Evolutionary conservation across 2,329 filamentous ascomycete genomes (phyloP), one percentile per base, ranked within the genome.

Genomic region (Alternaria sp.): DNA sequence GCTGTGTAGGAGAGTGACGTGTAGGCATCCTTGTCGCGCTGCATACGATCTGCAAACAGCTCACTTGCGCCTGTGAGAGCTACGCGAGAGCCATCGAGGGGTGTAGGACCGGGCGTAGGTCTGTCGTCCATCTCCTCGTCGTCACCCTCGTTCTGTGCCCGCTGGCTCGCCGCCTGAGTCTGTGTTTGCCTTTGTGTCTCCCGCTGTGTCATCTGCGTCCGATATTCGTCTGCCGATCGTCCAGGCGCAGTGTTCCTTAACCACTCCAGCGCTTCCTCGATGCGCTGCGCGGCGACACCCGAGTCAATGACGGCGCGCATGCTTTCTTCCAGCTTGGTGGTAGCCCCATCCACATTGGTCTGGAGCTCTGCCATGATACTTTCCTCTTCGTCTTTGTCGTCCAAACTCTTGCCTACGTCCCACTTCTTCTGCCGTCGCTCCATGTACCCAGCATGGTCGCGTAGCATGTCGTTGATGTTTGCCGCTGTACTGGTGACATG

Each of bases 281-380:
- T 73, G 5, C 76, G 72, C 58, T 82, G 76, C 13, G 87, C 74
- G 62, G 81, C 83, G 9, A 83, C 79, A 60, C 85, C 81, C 9
- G 82, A 82, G 76, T 91, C 89, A 62, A 91, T 86, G 52, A 88
- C 76, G 12, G 83, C 80, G 15, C 89, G 83, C 72, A 90, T 84
- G 49, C 81, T 82, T 71, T 84, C 81, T 67, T 91, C 89, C 72
- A 90, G 82, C 54, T 83, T 81, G 26, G 78, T 75, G 1, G 87
- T 90, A 68, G 87, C 79, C 4, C 77, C 75, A 15, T 84, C 79
- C 3, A 89, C 86, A 59, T 83, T 81, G 19, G 79, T 76, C 59
- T 79, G 63, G 57, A 82, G 69, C 28, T 81, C 74, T 10, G 78
- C 75, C 49, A 86, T 70, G 50, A 76, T 74, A 10, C 72, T 66